Conservation (phyloP, 495 filamentous ascomycete species). For the Rostrohypoxylon terebratum region DNA sequence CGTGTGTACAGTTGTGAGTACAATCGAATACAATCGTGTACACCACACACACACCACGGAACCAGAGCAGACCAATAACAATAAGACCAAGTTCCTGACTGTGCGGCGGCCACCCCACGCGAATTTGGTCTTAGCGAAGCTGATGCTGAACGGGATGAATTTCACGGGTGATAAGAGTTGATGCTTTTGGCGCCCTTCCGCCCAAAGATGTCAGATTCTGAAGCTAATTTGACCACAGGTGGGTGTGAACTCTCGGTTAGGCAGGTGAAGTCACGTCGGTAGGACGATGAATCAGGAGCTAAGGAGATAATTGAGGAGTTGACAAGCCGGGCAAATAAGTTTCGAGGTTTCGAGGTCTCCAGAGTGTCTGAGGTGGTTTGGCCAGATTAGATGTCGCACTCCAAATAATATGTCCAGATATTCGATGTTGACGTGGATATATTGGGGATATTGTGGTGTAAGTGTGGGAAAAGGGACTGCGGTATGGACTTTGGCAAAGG, state of each 20-base stretch:
- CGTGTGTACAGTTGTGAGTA: constrained; percentile 8
- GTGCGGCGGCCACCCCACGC: constrained; percentile 40
- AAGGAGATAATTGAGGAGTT: neutral
- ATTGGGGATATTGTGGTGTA: constrained; percentile 28
- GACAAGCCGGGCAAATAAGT: constrained; percentile 12
- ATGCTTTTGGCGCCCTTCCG: constrained; percentile 25
- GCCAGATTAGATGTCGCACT: constrained; percentile 41
- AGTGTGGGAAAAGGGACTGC: constrained; percentile 25
- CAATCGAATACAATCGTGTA: neutral
- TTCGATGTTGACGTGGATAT: constrained; percentile 39
- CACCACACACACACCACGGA: neutral
- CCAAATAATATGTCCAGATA: constrained; percentile 26
- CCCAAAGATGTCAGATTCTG: constrained; percentile 44
- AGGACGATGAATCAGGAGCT: constrained; percentile 32
- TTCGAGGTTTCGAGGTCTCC: neutral
- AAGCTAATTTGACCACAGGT: constrained; percentile 39
- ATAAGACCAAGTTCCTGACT: constrained; percentile 26
- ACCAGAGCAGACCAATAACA: constrained; percentile 34
- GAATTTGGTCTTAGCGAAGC: constrained; percentile 44
- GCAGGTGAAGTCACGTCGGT: constrained; percentile 34
- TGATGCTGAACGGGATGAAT: constrained; percentile 42
- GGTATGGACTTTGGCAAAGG: constrained; percentile 1
- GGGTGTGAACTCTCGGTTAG: constrained; percentile 42
- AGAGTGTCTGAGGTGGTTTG: neutral
- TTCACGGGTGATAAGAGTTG: constrained; percentile 32